These are phyloP conservation scores for Ophiorrhiza pumila DNA, from an alignment of 257 asterid species.

Conservation along the genomic window DNA sequence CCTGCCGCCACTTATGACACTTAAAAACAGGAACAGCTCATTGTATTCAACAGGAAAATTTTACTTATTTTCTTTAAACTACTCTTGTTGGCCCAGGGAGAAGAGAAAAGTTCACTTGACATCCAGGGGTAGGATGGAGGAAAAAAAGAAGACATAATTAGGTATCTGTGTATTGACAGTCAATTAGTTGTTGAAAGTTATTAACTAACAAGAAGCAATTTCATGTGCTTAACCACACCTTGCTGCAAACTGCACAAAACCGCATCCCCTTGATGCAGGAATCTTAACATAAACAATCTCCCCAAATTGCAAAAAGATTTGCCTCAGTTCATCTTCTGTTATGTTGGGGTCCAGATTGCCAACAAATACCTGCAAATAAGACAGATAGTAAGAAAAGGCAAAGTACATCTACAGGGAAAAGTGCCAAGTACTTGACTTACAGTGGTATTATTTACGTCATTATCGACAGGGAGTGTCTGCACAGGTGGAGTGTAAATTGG, in stretches of 20 bases:
- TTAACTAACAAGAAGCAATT: background rate
- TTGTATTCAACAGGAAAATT: background rate
- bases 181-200: background rate
- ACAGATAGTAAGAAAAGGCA: slow-evolving; percentile 18
- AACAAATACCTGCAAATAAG: slow-evolving; percentile 58
- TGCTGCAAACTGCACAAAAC: slow-evolving; percentile 81
- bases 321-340: slow-evolving; percentile 83
- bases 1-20: background rate
- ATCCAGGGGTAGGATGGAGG: background rate
- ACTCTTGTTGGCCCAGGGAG: too few relatives aligned
- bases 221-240: slow-evolving; percentile 40
- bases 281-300: slow-evolving; percentile 83
- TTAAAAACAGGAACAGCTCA: background rate
- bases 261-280: slow-evolving; percentile 84
- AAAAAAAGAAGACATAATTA: background rate
- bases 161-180: background rate
- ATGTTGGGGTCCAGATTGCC: slow-evolving; percentile 85
- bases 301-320: slow-evolving; percentile 73
- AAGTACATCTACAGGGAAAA: slow-evolving; percentile 12
- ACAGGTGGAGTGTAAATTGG: slow-evolving; percentile 57
- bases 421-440: slow-evolving; percentile 43
- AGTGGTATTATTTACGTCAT: slow-evolving; percentile 72
- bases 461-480: slow-evolving; percentile 73
- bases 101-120: background rate
- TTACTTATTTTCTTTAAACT: background rate